Base-by-base conservation (phyloP, 1,284 basidiomycete species). In the Leccinum glutinopallens region DNA sequence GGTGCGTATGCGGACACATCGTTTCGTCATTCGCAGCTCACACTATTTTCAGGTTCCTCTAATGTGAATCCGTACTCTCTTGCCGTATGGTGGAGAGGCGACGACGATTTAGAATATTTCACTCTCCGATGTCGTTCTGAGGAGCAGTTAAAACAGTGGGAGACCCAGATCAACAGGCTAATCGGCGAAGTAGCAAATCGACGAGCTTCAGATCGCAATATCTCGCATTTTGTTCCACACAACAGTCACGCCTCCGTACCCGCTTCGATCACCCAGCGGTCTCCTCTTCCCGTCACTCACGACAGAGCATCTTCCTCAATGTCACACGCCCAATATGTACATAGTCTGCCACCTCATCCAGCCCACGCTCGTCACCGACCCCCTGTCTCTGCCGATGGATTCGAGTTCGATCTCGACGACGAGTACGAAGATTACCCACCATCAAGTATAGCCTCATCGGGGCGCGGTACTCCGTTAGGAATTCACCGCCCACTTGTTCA, bases 141-240 rank as follows among this genome's bases (percentile, higher is more conserved):
- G 75, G 97, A 98, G 73, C 93, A 96, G 74, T 87, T 98, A 73
- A 87, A 87, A 63, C 91, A 93, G 72, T 99, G 97, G 97, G 92
- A 97, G 73, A 83, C 87, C 19, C 89, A 91, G 67, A 91, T 99
- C 70, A 94, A 90, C 76, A 90, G 92, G 64, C 84, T 98, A 33
- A 95, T 98, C 72, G 88, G 87, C 69, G 83, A 89, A 77, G 81
- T 87, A 56, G 84, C 87, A 60, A 81, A 80, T 67, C 82, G 87
- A 58, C 83, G 90, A 69, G 85, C 83, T 7, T 84, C 85, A 1
- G 89, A 91, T 63, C 84, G 89, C 58, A 79, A 76, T 62, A 70
- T 80, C 58, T 78, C 81, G 51, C 80, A 80, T 53, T 78, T 81
- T 49, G 80, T 78, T 59, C 68, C 66, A 43, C 75, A 78, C 61